These are phyloP conservation scores for Pontederia paniculata DNA, from an alignment of 176 grass and related monocot species.

Conservation along the genomic window DNA sequence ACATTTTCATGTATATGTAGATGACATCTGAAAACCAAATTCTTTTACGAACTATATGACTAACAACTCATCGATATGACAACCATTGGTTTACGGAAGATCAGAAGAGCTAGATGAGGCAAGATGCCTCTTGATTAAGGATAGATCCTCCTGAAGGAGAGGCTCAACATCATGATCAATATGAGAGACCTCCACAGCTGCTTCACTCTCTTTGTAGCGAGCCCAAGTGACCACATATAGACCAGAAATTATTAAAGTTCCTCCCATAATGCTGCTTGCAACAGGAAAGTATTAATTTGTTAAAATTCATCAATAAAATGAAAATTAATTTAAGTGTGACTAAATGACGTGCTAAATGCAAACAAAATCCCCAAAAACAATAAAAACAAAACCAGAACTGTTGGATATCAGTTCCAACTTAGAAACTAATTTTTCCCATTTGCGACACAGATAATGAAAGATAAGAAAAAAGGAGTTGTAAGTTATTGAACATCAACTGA, in stretches of 20 bases:
- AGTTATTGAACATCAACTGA: no score
- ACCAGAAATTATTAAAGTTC: constrained; percentile 69
- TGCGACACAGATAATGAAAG: no score
- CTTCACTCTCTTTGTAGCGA: constrained; percentile 40
- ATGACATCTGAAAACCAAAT: neutral
- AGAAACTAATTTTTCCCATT: no score
- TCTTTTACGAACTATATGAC: neutral
- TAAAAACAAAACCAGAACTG: no score
- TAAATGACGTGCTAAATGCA: no score
- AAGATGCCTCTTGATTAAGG: neutral
- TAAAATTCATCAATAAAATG: no score
- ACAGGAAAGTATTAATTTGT: constrained; percentile 7
- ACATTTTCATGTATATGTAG: neutral
- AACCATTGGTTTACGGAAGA: neutral
- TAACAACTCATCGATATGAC: neutral
- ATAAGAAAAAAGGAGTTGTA: no score
- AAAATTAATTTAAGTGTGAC: no score
- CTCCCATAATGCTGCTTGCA: constrained; percentile 68
- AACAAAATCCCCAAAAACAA: no score
- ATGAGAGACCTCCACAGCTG: constrained; percentile 24
- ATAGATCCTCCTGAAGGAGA: neutral
- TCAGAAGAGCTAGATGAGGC: neutral
- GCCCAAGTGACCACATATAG: constrained; percentile 90
- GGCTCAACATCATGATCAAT: neutral
- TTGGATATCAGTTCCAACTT: no score